A percentile compares a stretch with the other conserved stretches of the same genome.
These are phyloP conservation scores for Backusella luteola DNA, from an alignment of 192 early-diverging fungal genomes.

Conservation along the genomic window DNA sequence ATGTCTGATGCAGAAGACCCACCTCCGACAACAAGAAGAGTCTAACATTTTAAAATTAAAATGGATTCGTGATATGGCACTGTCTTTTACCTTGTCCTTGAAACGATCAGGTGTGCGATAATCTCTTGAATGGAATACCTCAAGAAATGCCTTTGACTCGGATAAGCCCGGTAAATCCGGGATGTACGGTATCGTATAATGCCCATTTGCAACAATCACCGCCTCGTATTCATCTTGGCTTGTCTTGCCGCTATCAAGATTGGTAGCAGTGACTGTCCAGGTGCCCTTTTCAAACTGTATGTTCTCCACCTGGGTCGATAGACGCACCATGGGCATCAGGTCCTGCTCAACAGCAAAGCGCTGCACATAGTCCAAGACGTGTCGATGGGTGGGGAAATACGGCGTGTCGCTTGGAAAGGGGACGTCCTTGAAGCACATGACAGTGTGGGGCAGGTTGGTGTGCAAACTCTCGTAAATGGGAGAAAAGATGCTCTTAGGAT, in stretches of 20 bases:
- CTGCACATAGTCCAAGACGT: conserved; percentile 42
- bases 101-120: conserved; percentile 32
- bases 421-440: conserved; percentile 49
- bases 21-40: conserved; percentile 52
- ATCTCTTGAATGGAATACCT: conserved; percentile 34
- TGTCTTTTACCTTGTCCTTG: conserved; percentile 29
- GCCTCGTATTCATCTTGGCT: conserved; percentile 44
- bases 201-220: conserved; percentile 47
- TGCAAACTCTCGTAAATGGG: conserved; percentile 44
- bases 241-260: neutral
- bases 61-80: neutral
- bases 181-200: conserved; percentile 48
- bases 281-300: conserved; percentile 22
- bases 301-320: conserved; percentile 37
- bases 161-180: conserved; percentile 42
- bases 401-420: conserved; percentile 34
- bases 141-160: neutral
- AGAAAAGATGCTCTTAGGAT: neutral
- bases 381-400: conserved; percentile 41
- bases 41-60: conserved; percentile 15
- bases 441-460: conserved; percentile 52
- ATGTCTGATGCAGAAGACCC: conserved; percentile 55
- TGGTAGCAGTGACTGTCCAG: conserved; percentile 15
- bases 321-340: conserved; percentile 25
- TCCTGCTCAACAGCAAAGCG: conserved; percentile 25